Percentiles rank a stretch among this genome's conserved stretches.
Conservation (phyloP, 306 rosid species). For the Cicer chorassanicum region DNA sequence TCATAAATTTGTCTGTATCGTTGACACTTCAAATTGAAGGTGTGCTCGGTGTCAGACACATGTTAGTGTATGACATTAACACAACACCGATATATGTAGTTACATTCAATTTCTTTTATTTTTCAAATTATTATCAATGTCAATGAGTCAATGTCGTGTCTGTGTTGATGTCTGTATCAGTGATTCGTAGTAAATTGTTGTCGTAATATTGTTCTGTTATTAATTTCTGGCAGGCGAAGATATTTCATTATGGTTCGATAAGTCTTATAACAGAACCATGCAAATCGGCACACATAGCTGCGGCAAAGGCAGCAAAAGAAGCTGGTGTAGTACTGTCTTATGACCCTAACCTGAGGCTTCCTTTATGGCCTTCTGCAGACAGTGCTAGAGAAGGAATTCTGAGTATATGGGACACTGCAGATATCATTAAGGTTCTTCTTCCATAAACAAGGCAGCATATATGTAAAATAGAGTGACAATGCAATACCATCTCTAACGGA, state of each 20-base stretch:
- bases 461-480: conserved; percentile 31
- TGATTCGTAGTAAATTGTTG: neutral
- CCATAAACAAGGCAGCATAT: conserved; percentile 25
- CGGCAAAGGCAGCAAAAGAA: conserved; percentile 87
- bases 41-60: too few relatives aligned
- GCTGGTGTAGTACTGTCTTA: conserved; percentile 84
- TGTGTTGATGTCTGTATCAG: too few relatives aligned
- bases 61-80: too few relatives aligned
- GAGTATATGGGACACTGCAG: conserved; percentile 90
- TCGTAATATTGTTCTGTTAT: conserved; percentile 38
- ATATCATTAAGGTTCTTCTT: conserved; percentile 78
- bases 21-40: too few relatives aligned
- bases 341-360: conserved; percentile 97
- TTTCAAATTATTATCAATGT: too few relatives aligned
- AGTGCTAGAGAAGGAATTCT: conserved; percentile 94
- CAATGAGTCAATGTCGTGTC: too few relatives aligned
- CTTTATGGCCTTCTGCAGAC: conserved; percentile 90
- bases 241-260: conserved; percentile 89
- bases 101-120: too few relatives aligned
- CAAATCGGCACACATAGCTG: conserved; percentile 95
- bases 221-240: conserved; percentile 74
- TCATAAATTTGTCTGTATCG: neutral
- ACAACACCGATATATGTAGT: too few relatives aligned
- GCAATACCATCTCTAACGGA: conserved; percentile 27
- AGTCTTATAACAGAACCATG: conserved; percentile 98